These are phyloP conservation scores for Pleurotus platypus DNA, from an alignment of 768 basidiomycete species.

Conservation along the genomic window DNA sequence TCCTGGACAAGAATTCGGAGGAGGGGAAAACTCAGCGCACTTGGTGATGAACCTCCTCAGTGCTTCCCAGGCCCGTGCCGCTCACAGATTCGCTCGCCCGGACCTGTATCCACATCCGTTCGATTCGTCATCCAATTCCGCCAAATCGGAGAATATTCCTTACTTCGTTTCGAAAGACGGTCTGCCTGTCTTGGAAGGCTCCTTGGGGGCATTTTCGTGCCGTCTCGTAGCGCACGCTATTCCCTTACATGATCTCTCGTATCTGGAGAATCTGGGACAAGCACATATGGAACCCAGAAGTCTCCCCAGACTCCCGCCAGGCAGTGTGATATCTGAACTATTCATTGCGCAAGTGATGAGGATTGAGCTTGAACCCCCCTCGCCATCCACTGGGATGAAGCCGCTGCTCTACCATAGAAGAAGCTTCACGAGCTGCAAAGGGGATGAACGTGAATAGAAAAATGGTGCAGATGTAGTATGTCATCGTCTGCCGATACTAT, in stretches of 20 bases:
- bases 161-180: conserved; percentile 48
- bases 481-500: too few relatives aligned
- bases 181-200: conserved; percentile 53
- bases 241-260: conserved; percentile 54
- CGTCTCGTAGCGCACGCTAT: conserved; percentile 57
- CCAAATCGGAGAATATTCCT: conserved; percentile 15
- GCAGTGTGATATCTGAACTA: conserved; percentile 55
- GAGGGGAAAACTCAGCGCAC: conserved; percentile 27
- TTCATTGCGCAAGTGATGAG: conserved; percentile 78
- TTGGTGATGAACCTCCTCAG: conserved; percentile 84
- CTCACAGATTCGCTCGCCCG: conserved; percentile 69
- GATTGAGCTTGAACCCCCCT: conserved; percentile 37
- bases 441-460: too few relatives aligned
- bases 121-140: conserved; percentile 7
- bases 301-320: conserved; percentile 12
- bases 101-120: conserved; percentile 67
- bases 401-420: conserved; percentile 67
- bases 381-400: conserved; percentile 23
- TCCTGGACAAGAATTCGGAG: neutral
- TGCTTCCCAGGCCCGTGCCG: conserved; percentile 56
- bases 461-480: too few relatives aligned
- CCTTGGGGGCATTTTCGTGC: conserved; percentile 74
- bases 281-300: conserved; percentile 11
- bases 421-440: conserved; percentile 49
- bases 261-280: conserved; percentile 21